These are phyloP conservation scores for Kwoniella shandongensis DNA, from an alignment of 768 basidiomycete species.

Conservation along the genomic window DNA sequence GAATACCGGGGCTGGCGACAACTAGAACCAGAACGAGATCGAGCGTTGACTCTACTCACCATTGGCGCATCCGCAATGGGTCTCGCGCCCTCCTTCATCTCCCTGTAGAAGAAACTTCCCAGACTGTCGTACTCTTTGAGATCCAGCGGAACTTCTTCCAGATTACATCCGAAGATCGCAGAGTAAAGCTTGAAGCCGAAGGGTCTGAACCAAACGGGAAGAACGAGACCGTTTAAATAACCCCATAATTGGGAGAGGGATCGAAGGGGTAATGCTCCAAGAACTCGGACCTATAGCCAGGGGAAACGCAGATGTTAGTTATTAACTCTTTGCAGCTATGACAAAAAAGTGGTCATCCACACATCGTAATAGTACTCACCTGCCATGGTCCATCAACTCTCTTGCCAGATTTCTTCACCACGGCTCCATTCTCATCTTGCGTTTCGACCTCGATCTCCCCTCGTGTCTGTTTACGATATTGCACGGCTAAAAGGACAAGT, in stretches of 20 bases:
- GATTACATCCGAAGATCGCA: slow-evolving; percentile 85
- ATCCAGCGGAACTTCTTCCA: slow-evolving; percentile 79
- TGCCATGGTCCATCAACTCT: slow-evolving; percentile 88
- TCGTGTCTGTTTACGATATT: slow-evolving; percentile 37
- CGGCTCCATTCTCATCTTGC: slow-evolving; percentile 46
- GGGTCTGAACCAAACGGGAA: slow-evolving; percentile 94
- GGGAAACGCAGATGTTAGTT: background rate
- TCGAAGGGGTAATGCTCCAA: slow-evolving; percentile 89
- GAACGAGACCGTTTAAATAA: slow-evolving; percentile 85
- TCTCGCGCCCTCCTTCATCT: slow-evolving; percentile 74
- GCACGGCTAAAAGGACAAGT: slow-evolving; percentile 63
- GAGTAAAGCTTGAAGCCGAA: slow-evolving; percentile 83
- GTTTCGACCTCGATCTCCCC: slow-evolving; percentile 39
- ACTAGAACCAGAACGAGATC: background rate
- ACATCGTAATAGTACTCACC: slow-evolving; percentile 59
- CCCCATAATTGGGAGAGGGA: slow-evolving; percentile 98
- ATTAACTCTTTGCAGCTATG: background rate
- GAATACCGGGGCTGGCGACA: too few relatives aligned
- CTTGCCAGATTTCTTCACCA: slow-evolving; percentile 26
- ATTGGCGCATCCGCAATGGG: slow-evolving; percentile 73
- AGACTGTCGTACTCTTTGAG: slow-evolving; percentile 76
- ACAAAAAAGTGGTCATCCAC: background rate
- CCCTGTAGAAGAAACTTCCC: slow-evolving; percentile 95
- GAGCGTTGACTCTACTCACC: slow-evolving; percentile 56
- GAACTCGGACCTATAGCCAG: slow-evolving; percentile 79